Evolutionary conservation across 2,329 filamentous ascomycete species (phyloP).

Genomic region (Penicillium nordicum): DNA sequence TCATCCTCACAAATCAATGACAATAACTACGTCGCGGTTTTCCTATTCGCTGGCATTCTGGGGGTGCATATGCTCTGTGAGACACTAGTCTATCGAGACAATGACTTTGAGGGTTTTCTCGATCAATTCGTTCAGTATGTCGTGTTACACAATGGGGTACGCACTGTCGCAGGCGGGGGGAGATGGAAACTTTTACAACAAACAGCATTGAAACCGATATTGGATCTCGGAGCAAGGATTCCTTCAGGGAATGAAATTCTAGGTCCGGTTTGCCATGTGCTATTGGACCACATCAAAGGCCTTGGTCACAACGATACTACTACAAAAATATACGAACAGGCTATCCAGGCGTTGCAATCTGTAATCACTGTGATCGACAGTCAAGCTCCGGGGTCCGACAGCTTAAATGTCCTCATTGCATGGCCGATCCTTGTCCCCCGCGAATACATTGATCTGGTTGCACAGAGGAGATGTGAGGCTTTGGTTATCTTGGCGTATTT

Average conservation of each 20-base stretch:
- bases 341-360: constrained; percentile 9
- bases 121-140: constrained; percentile 27
- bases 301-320: constrained; percentile 2
- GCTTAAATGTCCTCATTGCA: constrained; percentile 1
- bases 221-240: neutral
- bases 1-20: constrained; percentile 6
- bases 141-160: constrained; percentile 27
- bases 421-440: constrained; percentile 30
- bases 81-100: constrained; percentile 40
- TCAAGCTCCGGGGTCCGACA: neutral
- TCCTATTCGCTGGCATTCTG: constrained; percentile 22
- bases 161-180: constrained; percentile 12
- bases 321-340: constrained; percentile 4
- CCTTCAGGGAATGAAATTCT: constrained; percentile 2
- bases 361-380: constrained; percentile 1
- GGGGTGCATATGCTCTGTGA: constrained; percentile 48
- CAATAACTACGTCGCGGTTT: constrained; percentile 19
- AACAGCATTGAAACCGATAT: constrained; percentile 11
- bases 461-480: constrained; percentile 35
- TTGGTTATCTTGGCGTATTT: constrained; percentile 41
- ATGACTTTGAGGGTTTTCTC: constrained; percentile 37
- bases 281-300: constrained; percentile 9
- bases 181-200: constrained; percentile 15
- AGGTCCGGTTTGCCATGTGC: constrained; percentile 1
- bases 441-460: constrained; percentile 31